Percentiles rank a stretch among this genome's conserved stretches.
Evolutionary conservation across 2,329 filamentous ascomycete genomes (phyloP).

Genomic region (Hymenoscyphus scutula): DNA sequence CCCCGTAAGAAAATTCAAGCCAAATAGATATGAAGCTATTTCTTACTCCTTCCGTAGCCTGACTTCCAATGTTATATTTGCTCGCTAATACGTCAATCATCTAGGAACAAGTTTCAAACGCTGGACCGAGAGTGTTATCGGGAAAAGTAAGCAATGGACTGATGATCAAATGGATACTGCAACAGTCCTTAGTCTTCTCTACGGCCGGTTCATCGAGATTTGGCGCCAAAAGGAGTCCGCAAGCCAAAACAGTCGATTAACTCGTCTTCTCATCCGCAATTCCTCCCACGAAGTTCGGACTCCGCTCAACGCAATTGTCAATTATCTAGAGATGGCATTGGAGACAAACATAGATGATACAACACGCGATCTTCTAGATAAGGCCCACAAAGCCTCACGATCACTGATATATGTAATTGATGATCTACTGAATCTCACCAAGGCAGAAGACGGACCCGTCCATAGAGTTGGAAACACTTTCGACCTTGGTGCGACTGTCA

Average conservation of each 20-base stretch:
- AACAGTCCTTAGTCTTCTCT: conserved; percentile 24
- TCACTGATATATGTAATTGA: conserved; percentile 26
- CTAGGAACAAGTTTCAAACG: conserved; percentile 22
- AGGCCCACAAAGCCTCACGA: conserved; percentile 25
- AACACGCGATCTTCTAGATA: conserved; percentile 23
- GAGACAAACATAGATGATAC: conserved; percentile 24
- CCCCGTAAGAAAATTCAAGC: conserved; percentile 15
- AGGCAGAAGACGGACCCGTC: conserved; percentile 21
- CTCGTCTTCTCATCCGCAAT: conserved; percentile 25
- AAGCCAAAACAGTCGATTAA: conserved; percentile 21
- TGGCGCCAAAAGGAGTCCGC: conserved; percentile 27
- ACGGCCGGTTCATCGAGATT: conserved; percentile 30
- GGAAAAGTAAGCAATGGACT: conserved; percentile 25
- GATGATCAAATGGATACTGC: conserved; percentile 32
- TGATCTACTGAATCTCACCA: conserved; percentile 26
- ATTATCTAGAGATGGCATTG: conserved; percentile 29
- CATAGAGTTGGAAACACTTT: conserved; percentile 22
- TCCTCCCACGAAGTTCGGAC: conserved; percentile 29
- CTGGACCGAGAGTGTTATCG: conserved; percentile 26
- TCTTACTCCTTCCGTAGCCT: not conserved
- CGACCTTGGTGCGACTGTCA: conserved; percentile 18
- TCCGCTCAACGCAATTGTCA: conserved; percentile 26
- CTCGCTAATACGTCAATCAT: not conserved
- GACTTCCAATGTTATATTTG: not conserved
- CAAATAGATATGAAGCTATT: not conserved